A percentile compares a stretch with the other conserved stretches of the same genome.
Conservation (phyloP, 768 basidiomycete species). For the Trametes cingulata region DNA sequence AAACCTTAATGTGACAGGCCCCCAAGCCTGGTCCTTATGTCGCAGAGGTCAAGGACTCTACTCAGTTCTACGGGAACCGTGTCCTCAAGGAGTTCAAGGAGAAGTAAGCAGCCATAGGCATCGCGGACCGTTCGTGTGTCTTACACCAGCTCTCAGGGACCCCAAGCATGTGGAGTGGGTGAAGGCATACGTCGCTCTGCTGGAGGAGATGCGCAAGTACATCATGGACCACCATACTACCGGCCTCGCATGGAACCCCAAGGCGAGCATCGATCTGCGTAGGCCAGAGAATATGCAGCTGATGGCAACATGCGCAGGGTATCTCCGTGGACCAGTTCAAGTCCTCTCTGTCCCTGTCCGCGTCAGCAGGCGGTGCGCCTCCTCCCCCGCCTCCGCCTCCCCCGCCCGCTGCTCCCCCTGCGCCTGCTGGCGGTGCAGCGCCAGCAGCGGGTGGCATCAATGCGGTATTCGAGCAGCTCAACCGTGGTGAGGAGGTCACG, state of each 20-base stretch:
- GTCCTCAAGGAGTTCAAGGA: conserved; percentile 93
- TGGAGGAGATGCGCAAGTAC: conserved; percentile 83
- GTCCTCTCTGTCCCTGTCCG: conserved; percentile 34
- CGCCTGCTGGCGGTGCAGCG: conserved; percentile 33
- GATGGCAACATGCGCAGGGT: conserved; percentile 43
- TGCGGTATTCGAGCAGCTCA: conserved; percentile 89
- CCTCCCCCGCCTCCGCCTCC: conserved; percentile 47
- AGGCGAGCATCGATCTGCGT: conserved; percentile 41
- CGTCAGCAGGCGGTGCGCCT: conserved; percentile 42
- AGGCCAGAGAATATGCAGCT: not conserved
- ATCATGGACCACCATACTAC: conserved; percentile 83
- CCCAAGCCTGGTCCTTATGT: conserved; percentile 81
- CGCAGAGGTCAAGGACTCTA: conserved; percentile 81
- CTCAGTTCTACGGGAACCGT: conserved; percentile 85
- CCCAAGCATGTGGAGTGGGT: conserved; percentile 89
- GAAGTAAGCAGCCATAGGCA: conserved; percentile 50
- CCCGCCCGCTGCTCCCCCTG: conserved; percentile 28
- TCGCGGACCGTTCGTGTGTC: not conserved
- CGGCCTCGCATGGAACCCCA: conserved; percentile 87
- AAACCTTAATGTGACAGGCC: conserved; percentile 39
- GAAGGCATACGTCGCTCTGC: conserved; percentile 60
- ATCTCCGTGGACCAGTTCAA: conserved; percentile 57
- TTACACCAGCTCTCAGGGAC: conserved; percentile 54
- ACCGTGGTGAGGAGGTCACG: conserved; percentile 87
- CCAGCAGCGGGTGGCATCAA: conserved; percentile 53